Evolutionary conservation across 768 basidiomycete species (phyloP).

Genomic region (Termitomyces sp.): DNA sequence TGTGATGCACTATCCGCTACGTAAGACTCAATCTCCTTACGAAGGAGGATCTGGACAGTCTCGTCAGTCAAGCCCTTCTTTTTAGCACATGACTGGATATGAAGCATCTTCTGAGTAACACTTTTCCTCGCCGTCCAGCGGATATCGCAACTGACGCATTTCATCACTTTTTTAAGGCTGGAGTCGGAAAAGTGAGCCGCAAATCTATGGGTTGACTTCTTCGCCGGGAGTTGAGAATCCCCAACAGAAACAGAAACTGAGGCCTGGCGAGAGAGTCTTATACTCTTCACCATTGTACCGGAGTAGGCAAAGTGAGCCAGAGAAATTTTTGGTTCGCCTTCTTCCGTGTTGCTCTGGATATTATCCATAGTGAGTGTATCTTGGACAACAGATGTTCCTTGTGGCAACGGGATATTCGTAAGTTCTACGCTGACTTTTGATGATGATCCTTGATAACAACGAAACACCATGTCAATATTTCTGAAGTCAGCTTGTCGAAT

Average conservation of each 20-base stretch:
- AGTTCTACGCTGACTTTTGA: neutral
- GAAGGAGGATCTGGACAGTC: conserved; percentile 48
- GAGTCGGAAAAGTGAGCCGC: conserved; percentile 35
- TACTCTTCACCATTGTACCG: conserved; percentile 1
- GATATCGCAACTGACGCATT: conserved; percentile 60
- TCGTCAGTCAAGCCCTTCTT: conserved; percentile 48
- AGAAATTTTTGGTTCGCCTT: conserved; percentile 20
- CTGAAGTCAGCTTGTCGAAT: neutral
- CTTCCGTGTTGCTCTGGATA: conserved; percentile 20
- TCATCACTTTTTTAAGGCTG: conserved; percentile 41
- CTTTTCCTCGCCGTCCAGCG: conserved; percentile 70
- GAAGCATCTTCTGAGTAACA: conserved; percentile 52
- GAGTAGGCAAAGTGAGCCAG: conserved; percentile 38
- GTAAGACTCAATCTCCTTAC: conserved; percentile 33
- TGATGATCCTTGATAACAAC: neutral
- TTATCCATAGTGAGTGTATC: neutral
- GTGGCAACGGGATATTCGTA: neutral
- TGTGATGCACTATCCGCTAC: conserved; percentile 12
- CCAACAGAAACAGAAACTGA: conserved; percentile 6
- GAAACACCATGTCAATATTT: neutral
- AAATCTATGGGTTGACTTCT: conserved; percentile 16
- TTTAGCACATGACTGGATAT: conserved; percentile 64
- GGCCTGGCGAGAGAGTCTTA: conserved; percentile 9
- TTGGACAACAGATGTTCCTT: neutral
- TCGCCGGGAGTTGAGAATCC: conserved; percentile 7